phyloP scores from a whole-genome alignment of 805 yeast species.

The Spathaspora boniae region DNA sequence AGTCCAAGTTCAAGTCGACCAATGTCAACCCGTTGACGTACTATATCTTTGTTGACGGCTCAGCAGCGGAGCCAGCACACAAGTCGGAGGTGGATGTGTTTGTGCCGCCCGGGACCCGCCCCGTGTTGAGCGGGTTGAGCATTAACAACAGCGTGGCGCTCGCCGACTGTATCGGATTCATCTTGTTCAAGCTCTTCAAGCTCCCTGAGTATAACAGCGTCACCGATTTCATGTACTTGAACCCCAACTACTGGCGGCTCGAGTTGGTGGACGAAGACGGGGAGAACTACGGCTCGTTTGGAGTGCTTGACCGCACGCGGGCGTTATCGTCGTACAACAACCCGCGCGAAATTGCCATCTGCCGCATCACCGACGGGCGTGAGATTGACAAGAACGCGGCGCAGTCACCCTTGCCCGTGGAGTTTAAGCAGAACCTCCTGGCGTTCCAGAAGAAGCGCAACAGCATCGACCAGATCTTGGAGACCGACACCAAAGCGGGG shows the following conservation, averaged over 20 bases:
- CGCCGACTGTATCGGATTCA: slow-evolving; percentile 40
- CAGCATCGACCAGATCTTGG: slow-evolving; percentile 11
- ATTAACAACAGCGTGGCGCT: slow-evolving; percentile 27
- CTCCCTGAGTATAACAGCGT: slow-evolving; percentile 18
- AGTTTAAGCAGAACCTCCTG: slow-evolving; percentile 25
- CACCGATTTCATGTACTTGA: slow-evolving; percentile 15
- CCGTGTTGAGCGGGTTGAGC: slow-evolving; percentile 20
- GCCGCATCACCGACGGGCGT: slow-evolving; percentile 47
- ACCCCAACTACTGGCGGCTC: slow-evolving; percentile 72
- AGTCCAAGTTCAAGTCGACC: slow-evolving; percentile 29
- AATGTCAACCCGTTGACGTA: slow-evolving; percentile 43
- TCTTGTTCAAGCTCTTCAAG: slow-evolving; percentile 28
- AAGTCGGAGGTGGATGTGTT: slow-evolving; percentile 22
- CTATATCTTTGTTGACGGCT: slow-evolving; percentile 27
- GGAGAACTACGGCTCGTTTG: slow-evolving; percentile 90
- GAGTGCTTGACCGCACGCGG: slow-evolving; percentile 72
- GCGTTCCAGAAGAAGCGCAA: slow-evolving; percentile 14
- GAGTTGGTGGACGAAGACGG: slow-evolving; percentile 91
- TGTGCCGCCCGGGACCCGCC: slow-evolving; percentile 29
- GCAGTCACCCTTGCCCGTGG: slow-evolving; percentile 53
- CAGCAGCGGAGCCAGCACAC: slow-evolving; percentile 5
- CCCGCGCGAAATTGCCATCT: slow-evolving; percentile 74
- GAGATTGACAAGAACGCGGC: slow-evolving; percentile 47
- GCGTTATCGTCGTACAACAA: slow-evolving; percentile 68
- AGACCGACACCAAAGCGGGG: slow-evolving; percentile 6